Evolutionary conservation across 2,329 filamentous ascomycete species (phyloP).

Genomic region (Plenodomus biglobosus): DNA sequence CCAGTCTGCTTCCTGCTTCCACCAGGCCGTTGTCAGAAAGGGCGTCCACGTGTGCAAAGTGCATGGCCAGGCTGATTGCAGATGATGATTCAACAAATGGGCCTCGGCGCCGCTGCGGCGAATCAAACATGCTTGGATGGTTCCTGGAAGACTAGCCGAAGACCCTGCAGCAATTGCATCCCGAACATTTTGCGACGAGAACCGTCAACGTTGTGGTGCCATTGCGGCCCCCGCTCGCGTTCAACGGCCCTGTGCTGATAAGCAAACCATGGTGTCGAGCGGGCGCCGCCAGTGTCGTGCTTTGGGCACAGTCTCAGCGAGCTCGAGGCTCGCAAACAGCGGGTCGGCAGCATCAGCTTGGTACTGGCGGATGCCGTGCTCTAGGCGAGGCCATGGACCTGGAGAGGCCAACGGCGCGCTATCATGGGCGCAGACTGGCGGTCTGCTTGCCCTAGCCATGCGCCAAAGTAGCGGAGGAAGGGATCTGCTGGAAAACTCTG

Average conservation of each 20-base stretch:
- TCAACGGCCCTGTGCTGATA: not conserved
- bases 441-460: slow-evolving; percentile 28
- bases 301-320: not conserved
- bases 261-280: not conserved
- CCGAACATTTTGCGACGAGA: slow-evolving; percentile 10
- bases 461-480: slow-evolving; percentile 25
- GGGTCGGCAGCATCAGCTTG: slow-evolving; percentile 12
- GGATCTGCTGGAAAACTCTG: slow-evolving; percentile 22
- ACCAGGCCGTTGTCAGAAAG: not conserved
- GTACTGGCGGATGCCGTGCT: slow-evolving; percentile 2
- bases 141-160: slow-evolving; percentile 12
- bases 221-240: slow-evolving; percentile 9
- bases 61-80: not conserved
- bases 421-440: slow-evolving; percentile 31
- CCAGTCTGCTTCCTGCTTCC: not conserved
- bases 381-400: slow-evolving; percentile 13
- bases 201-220: slow-evolving; percentile 6
- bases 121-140: slow-evolving; percentile 10
- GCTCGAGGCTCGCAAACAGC: slow-evolving; percentile 3
- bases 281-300: not conserved
- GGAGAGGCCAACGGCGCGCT: slow-evolving; percentile 14
- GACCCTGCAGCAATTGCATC: slow-evolving; percentile 16
- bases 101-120: slow-evolving; percentile 6
- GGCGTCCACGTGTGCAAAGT: slow-evolving; percentile 5
- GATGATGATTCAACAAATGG: slow-evolving; percentile 5